phyloP scores from a whole-genome alignment of 495 filamentous ascomycete genomes.

The Chlorociboria aeruginascens region DNA sequence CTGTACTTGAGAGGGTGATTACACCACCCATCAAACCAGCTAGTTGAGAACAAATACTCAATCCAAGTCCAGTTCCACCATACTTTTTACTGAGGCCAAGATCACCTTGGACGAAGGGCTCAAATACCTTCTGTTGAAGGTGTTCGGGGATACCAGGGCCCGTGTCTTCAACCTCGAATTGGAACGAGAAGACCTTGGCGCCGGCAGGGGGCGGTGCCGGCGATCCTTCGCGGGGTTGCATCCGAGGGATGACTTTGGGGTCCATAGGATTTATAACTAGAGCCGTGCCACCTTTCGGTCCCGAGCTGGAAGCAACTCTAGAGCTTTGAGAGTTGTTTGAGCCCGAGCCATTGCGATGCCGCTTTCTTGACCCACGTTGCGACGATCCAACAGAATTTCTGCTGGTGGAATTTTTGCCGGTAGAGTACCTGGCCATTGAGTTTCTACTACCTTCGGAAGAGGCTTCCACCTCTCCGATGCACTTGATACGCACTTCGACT shows the following conservation, averaged over 20 bases:
- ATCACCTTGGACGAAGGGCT: conserved; percentile 90
- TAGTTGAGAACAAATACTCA: conserved; percentile 82
- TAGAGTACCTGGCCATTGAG: too few relatives aligned
- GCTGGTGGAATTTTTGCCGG: conserved; percentile 13
- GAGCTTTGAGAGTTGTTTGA: conserved; percentile 36
- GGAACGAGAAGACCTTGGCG: conserved; percentile 53
- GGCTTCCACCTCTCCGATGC: conserved; percentile 43
- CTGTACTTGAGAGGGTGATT: conserved; percentile 59
- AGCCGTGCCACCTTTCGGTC: conserved; percentile 10
- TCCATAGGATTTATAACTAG: conserved; percentile 43
- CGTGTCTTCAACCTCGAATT: conserved; percentile 83
- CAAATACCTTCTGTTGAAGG: conserved; percentile 73
- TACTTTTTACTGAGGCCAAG: conserved; percentile 79
- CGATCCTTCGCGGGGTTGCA: conserved; percentile 39
- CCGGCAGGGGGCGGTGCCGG: conserved; percentile 46
- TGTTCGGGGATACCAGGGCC: conserved; percentile 78
- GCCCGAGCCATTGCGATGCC: conserved; percentile 32
- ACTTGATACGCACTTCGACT: conserved; percentile 55
- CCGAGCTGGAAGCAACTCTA: conserved; percentile 21
- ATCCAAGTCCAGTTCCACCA: conserved; percentile 80
- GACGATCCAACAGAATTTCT: conserved; percentile 39
- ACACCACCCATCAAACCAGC: conserved; percentile 71
- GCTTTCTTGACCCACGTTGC: conserved; percentile 17
- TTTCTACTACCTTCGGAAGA: background rate
- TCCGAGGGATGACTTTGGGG: conserved; percentile 37